Base-by-base conservation (phyloP, 2,329 filamentous ascomycete genomes). In the Shiraia bambusicola region DNA sequence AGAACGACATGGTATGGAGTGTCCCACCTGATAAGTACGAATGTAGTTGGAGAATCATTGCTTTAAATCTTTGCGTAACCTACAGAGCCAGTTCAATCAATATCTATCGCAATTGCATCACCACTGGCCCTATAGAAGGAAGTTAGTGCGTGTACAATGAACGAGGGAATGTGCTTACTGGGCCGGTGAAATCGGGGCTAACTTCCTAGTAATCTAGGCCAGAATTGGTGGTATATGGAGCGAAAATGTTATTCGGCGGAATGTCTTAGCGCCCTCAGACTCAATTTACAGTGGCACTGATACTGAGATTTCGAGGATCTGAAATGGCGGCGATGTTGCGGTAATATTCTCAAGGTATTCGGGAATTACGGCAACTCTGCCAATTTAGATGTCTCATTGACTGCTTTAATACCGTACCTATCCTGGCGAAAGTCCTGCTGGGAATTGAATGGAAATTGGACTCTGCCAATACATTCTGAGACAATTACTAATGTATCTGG, bases 191-290 rank as follows among this genome's bases (percentile, higher is more conserved):
- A 40, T 72, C 77, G 15, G 50, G 34, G 24, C 56, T 52, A 10
- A 53, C 54, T 4, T 56, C 53, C 16, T 54, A 54, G 35, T 56
- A 54, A 22, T 54, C 53, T 5, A 45, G 34, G 10, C 53, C 53
- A 11, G 51, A 46, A 22, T 49, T 45, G 13, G 45, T 27, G 3
- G 34, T 52, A 17, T 56, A 56, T 10, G 53, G 51, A 11, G 35
- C 47, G 29, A 56, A 47, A 3, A 54, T 56, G 9, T 45, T 44
- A 7, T 35, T 15, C 47, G 51, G 27, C 51, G 52, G 58, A 77
- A 81, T 28, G 59, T 65, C 52, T 81, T 76, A 1, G 80, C 79
- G 4, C 66, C 59, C 2, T 57, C 57, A 83, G 30, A 78, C 61
- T n/a, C 66, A 61, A 46, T 80, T 56, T 1, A 56, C 50, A 16